Conservation (phyloP, 768 basidiomycete species). For the Tricholoma matsutake region DNA sequence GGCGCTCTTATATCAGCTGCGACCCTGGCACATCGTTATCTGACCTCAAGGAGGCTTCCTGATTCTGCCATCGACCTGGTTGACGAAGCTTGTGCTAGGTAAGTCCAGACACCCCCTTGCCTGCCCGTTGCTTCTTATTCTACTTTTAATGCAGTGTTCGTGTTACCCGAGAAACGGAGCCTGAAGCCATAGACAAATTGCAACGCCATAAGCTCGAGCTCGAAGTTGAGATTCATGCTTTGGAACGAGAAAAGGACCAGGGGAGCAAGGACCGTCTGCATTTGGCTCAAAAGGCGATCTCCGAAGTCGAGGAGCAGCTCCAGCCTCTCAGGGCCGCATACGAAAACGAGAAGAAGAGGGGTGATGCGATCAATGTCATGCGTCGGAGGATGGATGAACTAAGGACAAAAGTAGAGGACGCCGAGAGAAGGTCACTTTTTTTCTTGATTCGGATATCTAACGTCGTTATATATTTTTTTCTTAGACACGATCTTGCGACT, state of each 20-base stretch:
- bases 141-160: conserved; percentile 55
- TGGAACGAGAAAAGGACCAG: conserved; percentile 88
- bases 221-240: conserved; percentile 92
- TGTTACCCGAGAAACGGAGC: conserved; percentile 91
- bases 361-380: conserved; percentile 74
- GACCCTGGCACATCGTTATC: conserved; percentile 88
- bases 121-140: neutral
- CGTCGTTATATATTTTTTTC: conserved; percentile 9
- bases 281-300: conserved; percentile 70
- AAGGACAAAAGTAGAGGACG: conserved; percentile 88
- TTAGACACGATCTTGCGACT: conserved; percentile 65
- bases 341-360: conserved; percentile 80
- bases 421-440: conserved; percentile 70
- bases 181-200: conserved; percentile 89
- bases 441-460: neutral
- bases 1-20: conserved; percentile 87
- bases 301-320: conserved; percentile 82
- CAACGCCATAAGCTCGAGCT: conserved; percentile 87
- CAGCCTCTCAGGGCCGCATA: conserved; percentile 81
- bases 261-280: conserved; percentile 83
- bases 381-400: conserved; percentile 87
- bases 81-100: conserved; percentile 90
- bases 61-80: conserved; percentile 90
- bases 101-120: conserved; percentile 19
- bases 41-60: conserved; percentile 76